These are phyloP conservation scores for Orbilia oligospora DNA, from an alignment of 2,329 filamentous ascomycete genomes.

Conservation along the genomic window DNA sequence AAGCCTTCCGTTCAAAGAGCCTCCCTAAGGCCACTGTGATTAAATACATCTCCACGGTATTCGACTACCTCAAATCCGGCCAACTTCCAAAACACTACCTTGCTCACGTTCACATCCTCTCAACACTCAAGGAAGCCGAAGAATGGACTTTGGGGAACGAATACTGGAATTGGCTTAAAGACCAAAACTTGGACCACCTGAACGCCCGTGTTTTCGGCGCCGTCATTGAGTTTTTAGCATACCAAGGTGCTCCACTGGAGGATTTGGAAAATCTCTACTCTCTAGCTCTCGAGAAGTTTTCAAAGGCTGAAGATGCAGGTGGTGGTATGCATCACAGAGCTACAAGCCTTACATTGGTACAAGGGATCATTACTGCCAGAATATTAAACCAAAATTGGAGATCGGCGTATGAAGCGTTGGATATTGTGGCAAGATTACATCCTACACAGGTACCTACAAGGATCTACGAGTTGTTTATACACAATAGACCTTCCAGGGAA, in stretches of 20 bases:
- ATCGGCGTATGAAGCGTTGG: constrained; percentile 70
- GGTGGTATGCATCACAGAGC: constrained; percentile 66
- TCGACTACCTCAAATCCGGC: constrained; percentile 67
- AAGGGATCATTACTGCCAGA: constrained; percentile 70
- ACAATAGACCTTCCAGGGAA: constrained; percentile 69
- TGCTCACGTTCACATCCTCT: constrained; percentile 69
- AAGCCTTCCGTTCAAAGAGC: constrained; percentile 63
- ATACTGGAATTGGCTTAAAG: constrained; percentile 70
- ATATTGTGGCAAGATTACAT: constrained; percentile 69
- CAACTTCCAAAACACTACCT: constrained; percentile 66
- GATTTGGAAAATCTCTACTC: constrained; percentile 69
- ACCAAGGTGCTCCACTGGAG: constrained; percentile 66
- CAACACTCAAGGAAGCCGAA: constrained; percentile 69
- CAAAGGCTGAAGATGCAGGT: constrained; percentile 65
- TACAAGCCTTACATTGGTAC: constrained; percentile 68
- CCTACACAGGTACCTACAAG: constrained; percentile 68
- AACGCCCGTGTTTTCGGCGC: constrained; percentile 69
- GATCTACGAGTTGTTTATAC: constrained; percentile 69
- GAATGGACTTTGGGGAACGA: constrained; percentile 66
- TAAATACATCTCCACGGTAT: constrained; percentile 65
- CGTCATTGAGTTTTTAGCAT: constrained; percentile 70
- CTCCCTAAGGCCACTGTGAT: constrained; percentile 45
- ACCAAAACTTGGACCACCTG: constrained; percentile 68
- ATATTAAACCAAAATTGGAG: constrained; percentile 69
- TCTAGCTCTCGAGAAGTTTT: constrained; percentile 69